phyloP scores from a whole-genome alignment of 2,329 filamentous ascomycete genomes.

The Fusarium sp. region DNA sequence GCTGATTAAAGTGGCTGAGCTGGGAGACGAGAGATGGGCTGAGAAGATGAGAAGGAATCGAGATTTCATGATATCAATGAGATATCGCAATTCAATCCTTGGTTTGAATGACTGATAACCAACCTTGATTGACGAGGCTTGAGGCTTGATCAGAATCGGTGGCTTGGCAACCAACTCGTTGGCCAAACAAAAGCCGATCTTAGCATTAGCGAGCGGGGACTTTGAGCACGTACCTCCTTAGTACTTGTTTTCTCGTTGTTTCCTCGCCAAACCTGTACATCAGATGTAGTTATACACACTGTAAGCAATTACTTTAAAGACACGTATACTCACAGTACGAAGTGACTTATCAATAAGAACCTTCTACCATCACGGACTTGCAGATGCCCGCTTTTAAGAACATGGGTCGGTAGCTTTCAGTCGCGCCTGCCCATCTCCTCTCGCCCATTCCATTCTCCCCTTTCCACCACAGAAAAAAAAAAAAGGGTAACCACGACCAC shows the following conservation, averaged over 20 bases:
- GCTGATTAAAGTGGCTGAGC: neutral
- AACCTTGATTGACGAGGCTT: slow-evolving; percentile 19
- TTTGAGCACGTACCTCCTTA: slow-evolving; percentile 37
- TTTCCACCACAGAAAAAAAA: slow-evolving; percentile 49
- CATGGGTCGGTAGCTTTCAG: slow-evolving; percentile 42
- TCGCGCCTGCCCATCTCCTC: slow-evolving; percentile 46
- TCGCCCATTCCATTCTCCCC: slow-evolving; percentile 47
- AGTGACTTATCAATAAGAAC: neutral
- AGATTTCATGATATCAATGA: slow-evolving; percentile 13
- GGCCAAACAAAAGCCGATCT: slow-evolving; percentile 27
- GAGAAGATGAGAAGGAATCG: slow-evolving; percentile 3
- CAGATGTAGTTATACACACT: slow-evolving; percentile 13
- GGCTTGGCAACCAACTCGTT: slow-evolving; percentile 30
- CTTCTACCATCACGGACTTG: slow-evolving; percentile 18
- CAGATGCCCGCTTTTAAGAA: slow-evolving; percentile 25
- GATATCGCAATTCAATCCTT: slow-evolving; percentile 8
- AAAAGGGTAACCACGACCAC: slow-evolving; percentile 51
- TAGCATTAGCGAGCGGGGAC: slow-evolving; percentile 17
- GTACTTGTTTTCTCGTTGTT: slow-evolving; percentile 40
- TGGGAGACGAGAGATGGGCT: neutral
- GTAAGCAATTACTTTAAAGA: neutral
- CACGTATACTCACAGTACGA: neutral
- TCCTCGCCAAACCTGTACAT: slow-evolving; percentile 21
- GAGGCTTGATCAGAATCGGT: slow-evolving; percentile 30
- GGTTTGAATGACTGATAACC: slow-evolving; percentile 22